phyloP scores from a whole-genome alignment of 108 stramenopile species.

The Conticribra guillardii region DNA sequence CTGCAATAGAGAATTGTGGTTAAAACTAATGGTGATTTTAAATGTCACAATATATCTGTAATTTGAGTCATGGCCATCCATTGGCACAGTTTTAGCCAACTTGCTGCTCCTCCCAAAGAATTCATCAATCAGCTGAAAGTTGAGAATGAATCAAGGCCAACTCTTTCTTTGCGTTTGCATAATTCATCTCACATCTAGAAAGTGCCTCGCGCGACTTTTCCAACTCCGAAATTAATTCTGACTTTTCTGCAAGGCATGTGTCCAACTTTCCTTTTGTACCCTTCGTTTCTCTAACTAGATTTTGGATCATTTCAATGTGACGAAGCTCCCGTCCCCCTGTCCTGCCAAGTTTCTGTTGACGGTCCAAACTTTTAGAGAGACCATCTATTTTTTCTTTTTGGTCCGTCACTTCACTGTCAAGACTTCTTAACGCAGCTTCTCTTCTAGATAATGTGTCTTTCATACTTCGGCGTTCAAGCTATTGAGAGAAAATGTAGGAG shows the following conservation, averaged over 20 bases:
- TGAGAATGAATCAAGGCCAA: no score
- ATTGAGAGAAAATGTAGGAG: background rate
- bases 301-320: background rate
- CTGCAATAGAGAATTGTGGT: no score
- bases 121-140: no score
- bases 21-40: no score
- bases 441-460: constrained; percentile 11
- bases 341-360: background rate
- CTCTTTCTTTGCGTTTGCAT: background rate
- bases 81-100: no score
- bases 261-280: constrained; percentile 9
- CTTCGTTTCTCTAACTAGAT: background rate
- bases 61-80: no score
- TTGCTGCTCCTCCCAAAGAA: no score
- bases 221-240: background rate
- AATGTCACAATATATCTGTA: no score
- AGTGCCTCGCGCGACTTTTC: background rate
- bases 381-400: constrained; percentile 19
- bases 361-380: constrained; percentile 15
- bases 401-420: background rate
- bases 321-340: background rate
- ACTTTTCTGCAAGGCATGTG: constrained; percentile 14
- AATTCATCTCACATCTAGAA: background rate
- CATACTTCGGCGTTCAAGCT: constrained; percentile 7
- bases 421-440: constrained; percentile 1